Conservation (phyloP, 306 rosid genomes). For the Inga leiocalycina region DNA sequence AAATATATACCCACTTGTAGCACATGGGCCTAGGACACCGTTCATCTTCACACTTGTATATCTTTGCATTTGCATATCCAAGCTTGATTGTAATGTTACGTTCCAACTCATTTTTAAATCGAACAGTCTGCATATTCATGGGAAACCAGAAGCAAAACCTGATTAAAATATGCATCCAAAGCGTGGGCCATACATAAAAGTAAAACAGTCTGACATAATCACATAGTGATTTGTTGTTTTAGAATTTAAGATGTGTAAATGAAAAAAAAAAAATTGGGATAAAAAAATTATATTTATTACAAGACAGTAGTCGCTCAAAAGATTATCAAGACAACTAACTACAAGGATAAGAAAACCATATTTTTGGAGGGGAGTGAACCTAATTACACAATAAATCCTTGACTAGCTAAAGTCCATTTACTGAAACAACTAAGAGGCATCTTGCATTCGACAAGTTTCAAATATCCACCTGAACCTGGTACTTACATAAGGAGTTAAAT, state of each 20-base stretch:
- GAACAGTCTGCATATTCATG: conserved; percentile 68
- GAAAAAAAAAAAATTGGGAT: neutral
- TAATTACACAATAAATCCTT: neutral
- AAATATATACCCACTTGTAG: conserved; percentile 62
- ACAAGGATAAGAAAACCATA: neutral
- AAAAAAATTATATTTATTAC: neutral
- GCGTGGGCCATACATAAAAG: conserved; percentile 8
- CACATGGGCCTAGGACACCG: conserved; percentile 62
- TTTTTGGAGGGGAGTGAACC: neutral
- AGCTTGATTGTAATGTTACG: conserved; percentile 83
- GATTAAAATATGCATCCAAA: neutral
- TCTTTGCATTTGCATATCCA: conserved; percentile 73
- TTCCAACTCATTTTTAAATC: conserved; percentile 89
- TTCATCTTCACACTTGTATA: conserved; percentile 70
- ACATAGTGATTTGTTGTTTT: neutral
- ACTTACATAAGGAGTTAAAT: neutral
- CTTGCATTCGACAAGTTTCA: conserved; percentile 17
- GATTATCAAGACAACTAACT: neutral
- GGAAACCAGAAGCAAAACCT: conserved; percentile 17
- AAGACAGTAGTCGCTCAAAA: neutral
- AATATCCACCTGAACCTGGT: neutral
- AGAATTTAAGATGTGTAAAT: neutral
- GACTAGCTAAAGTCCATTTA: neutral
- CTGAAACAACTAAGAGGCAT: neutral
- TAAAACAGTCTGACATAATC: neutral